These are phyloP conservation scores for Oryza meridionalis DNA, from an alignment of 176 grass and related monocot genomes.

Conservation along the genomic window DNA sequence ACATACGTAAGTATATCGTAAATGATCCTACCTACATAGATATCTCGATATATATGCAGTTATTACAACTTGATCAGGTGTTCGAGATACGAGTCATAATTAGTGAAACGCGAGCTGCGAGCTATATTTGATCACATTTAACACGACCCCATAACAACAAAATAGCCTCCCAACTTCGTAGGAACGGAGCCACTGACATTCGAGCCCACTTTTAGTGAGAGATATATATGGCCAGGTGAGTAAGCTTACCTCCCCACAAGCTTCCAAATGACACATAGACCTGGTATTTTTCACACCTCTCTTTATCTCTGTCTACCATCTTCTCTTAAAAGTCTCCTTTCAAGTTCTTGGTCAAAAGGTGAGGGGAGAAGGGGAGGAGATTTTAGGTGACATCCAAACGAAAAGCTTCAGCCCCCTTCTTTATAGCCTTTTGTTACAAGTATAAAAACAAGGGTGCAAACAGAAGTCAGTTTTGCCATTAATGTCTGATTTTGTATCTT, in stretches of 20 bases:
- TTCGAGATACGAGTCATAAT: background rate
- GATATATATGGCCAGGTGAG: background rate
- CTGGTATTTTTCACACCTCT: background rate
- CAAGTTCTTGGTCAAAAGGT: constrained; percentile 56
- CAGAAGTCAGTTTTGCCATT: constrained; percentile 59
- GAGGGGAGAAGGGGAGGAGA: constrained; percentile 26
- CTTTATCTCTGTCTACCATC: background rate
- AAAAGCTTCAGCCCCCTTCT: constrained; percentile 46
- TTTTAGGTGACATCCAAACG: constrained; percentile 56
- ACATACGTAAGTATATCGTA: background rate
- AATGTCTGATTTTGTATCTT: constrained; percentile 54
- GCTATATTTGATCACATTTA: background rate
- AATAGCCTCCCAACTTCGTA: background rate
- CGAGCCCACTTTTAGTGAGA: background rate
- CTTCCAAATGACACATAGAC: constrained; percentile 13
- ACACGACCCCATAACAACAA: background rate
- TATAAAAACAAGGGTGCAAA: constrained; percentile 52
- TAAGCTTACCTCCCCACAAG: background rate
- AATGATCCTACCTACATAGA: background rate
- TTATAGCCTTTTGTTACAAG: constrained; percentile 39
- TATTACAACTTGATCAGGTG: background rate
- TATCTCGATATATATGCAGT: background rate
- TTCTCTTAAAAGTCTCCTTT: constrained; percentile 41
- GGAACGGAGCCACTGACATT: background rate
- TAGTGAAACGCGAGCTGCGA: background rate